A percentile compares a stretch with the other conserved stretches of the same genome.
Conservation (phyloP, 495 filamentous ascomycete species). For the Aspergillus ellipticus region DNA sequence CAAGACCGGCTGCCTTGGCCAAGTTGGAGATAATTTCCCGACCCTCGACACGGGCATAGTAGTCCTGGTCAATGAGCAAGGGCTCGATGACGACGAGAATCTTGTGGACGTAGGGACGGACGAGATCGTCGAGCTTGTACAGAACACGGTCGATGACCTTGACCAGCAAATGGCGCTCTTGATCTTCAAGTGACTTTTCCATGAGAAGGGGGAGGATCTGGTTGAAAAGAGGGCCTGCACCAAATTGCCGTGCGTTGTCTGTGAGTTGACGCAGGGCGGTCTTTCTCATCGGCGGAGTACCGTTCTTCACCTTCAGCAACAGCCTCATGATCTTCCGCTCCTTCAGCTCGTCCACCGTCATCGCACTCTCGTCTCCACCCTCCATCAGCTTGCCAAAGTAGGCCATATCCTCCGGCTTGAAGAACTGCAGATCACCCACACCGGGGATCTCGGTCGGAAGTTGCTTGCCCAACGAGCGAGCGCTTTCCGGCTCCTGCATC, state of each 20-base stretch:
- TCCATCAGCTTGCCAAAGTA: conserved; percentile 99
- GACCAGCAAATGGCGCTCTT: conserved; percentile 96
- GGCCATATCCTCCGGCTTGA: conserved; percentile 98
- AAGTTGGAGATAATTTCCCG: conserved; percentile 98
- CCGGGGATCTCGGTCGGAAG: conserved; percentile 96
- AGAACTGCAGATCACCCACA: conserved; percentile 96
- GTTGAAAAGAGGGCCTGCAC: conserved; percentile 91
- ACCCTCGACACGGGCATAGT: conserved; percentile 97
- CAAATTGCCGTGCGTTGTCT: conserved; percentile 96
- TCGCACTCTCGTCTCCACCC: conserved; percentile 83
- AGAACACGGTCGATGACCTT: conserved; percentile 99
- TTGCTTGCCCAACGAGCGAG: conserved; percentile 76
- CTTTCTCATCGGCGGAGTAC: conserved; percentile 98
- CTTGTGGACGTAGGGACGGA: conserved; percentile 95
- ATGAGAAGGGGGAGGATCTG: conserved; percentile 96
- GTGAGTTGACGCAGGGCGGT: conserved; percentile 97
- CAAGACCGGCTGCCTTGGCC: conserved; percentile 92
- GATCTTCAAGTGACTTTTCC: conserved; percentile 98
- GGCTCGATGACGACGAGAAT: conserved; percentile 99
- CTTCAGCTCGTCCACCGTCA: conserved; percentile 93
- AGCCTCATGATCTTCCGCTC: conserved; percentile 98
- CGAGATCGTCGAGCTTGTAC: conserved; percentile 96
- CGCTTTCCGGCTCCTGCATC: conserved; percentile 93
- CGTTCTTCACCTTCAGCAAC: conserved; percentile 98
- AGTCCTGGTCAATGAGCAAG: conserved; percentile 97